Evolutionary conservation across 768 basidiomycete genomes (phyloP), one percentile per base, ranked within the genome.

Genomic region (Terana coerulea): DNA sequence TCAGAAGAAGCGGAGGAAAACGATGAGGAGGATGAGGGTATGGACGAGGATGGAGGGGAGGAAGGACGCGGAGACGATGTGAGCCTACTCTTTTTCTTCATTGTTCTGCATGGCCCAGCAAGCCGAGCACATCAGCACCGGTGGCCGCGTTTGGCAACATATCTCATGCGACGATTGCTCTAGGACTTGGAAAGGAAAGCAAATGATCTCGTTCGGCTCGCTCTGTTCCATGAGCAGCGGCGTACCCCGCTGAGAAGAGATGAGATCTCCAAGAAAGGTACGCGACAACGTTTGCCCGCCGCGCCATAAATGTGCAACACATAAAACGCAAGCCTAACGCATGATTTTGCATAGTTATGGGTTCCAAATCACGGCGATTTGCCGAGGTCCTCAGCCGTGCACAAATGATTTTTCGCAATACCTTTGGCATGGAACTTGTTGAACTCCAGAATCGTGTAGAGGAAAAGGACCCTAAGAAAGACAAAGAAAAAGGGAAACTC

Each of bases 251-350:
- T 97, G 43, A 78, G 79, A 31, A 75, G 91, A 34, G 88, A 93
- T n/a, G 92, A 95, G 34, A 88, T 95, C 44, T 81, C 76, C 33
- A 94, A 93, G 70, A 89, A 89, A 75, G 82, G 94, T 85, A 14
- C 14, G 53, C n/a, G n/a, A n/a, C n/a, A n/a, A n/a, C n/a, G n/a
- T n/a, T n/a, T n/a, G n/a, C n/a, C n/a, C n/a, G n/a, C n/a, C n/a
- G n/a, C n/a, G n/a, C n/a, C n/a, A n/a, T n/a, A n/a, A 53, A 55
- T 51, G n/a, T 26, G 7, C 14, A 9, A 22, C 45, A 15, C 30
- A 50, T 26, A 2, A 29, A 51, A 22, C 21, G 28, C 34, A 0
- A 35, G 75, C 14, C 69, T 70, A 11, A 47, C 66, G n/a, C 68
- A 63, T 44, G 47, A 26, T 3, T 7, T 30, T 19, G 17, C 5